These are phyloP conservation scores for Mortierella sp. DNA, from an alignment of 371 early-diverging fungal genomes.

Conservation along the genomic window DNA sequence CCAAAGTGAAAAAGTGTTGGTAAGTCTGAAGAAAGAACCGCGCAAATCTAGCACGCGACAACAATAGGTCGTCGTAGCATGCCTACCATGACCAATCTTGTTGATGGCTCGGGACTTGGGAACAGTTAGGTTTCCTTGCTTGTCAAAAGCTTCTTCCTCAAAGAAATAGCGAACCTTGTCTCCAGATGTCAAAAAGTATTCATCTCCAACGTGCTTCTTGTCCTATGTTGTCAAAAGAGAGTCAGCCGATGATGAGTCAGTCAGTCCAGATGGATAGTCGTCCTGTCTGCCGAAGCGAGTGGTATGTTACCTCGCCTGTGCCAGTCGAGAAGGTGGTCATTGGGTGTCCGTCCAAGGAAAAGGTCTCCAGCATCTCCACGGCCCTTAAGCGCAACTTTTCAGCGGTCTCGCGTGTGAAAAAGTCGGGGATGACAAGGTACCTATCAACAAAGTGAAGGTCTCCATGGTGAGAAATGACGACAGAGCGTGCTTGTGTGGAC, in stretches of 20 bases:
- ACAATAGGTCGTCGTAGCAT: background rate
- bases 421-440: slow-evolving; percentile 77
- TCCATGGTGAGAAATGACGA: background rate
- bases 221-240: slow-evolving; percentile 16
- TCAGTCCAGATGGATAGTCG: too few relatives aligned
- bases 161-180: slow-evolving; percentile 91
- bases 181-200: slow-evolving; percentile 87
- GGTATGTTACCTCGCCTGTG: slow-evolving; percentile 47
- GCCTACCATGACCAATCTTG: slow-evolving; percentile 92
- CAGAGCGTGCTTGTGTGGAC: too few relatives aligned
- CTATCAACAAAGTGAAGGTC: slow-evolving; percentile 42
- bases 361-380: slow-evolving; percentile 66
- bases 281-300: background rate
- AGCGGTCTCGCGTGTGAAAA: slow-evolving; percentile 67
- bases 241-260: too few relatives aligned
- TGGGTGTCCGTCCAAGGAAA: slow-evolving; percentile 81
- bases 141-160: slow-evolving; percentile 85
- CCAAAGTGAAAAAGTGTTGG: background rate
- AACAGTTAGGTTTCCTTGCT: slow-evolving; percentile 68
- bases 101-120: slow-evolving; percentile 79
- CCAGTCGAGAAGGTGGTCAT: slow-evolving; percentile 86
- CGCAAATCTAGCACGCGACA: background rate
- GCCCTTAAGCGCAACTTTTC: slow-evolving; percentile 64
- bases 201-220: slow-evolving; percentile 83
- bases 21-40: background rate